Percentiles rank a stretch among this genome's conserved stretches.
Evolutionary conservation across 1,284 basidiomycete species (phyloP).

Genomic region (Rhodotorula mucilaginosa): DNA sequence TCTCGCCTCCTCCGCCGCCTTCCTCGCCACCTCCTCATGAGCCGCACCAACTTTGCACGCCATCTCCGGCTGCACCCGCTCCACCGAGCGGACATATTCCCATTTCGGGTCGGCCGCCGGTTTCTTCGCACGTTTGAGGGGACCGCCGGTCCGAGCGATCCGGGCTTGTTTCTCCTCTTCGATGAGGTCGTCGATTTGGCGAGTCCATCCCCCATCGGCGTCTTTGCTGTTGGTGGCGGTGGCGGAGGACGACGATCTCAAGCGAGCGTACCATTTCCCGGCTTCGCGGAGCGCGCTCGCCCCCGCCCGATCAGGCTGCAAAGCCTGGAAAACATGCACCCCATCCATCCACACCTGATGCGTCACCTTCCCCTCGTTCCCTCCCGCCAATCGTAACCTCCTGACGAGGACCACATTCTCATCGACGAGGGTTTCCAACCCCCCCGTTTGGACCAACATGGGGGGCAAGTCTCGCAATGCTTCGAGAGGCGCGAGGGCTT

Average conservation of each 20-base stretch:
- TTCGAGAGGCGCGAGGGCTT: constrained; percentile 19
- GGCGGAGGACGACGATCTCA: neutral
- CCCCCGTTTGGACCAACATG: constrained; percentile 50
- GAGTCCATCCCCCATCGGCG: neutral
- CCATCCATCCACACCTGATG: constrained; percentile 23
- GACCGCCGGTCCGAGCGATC: neutral
- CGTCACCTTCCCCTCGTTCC: constrained; percentile 39
- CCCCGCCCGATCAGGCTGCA: neutral
- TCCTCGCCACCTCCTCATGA: neutral
- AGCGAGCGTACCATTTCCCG: neutral
- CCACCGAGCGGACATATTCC: neutral
- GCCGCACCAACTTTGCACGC: neutral
- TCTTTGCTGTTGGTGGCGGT: neutral
- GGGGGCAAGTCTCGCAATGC: constrained; percentile 47
- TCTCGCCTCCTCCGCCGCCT: constrained; percentile 10
- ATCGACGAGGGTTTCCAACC: constrained; percentile 49
- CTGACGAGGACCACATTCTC: constrained; percentile 49
- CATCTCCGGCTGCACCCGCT: neutral
- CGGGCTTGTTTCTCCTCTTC: neutral
- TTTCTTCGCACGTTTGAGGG: neutral
- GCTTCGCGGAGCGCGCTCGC: neutral
- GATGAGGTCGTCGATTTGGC: neutral
- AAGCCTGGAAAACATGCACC: neutral
- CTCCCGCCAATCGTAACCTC: constrained; percentile 45
- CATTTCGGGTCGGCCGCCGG: neutral